Conservation (phyloP, 139 green algal species). For the Dunaliella sp. region DNA sequence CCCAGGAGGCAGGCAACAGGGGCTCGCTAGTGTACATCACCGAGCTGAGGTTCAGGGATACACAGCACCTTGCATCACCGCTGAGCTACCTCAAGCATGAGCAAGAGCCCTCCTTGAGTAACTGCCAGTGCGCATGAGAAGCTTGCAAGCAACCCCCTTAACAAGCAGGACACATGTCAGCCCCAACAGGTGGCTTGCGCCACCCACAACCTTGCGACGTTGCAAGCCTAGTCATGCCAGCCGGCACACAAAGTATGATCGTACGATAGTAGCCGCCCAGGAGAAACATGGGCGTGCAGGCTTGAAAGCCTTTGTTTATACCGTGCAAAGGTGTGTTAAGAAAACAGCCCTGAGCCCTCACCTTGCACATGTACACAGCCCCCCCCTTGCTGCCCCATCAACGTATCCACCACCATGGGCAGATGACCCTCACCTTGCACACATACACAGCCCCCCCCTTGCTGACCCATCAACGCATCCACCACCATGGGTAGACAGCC, state of each 20-base stretch:
- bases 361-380: too few species aligned
- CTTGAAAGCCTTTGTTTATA: background rate
- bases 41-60: too few species aligned
- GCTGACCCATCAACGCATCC: conserved; percentile 32
- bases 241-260: background rate
- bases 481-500: conserved; percentile 48
- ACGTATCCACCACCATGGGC: background rate
- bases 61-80: too few species aligned
- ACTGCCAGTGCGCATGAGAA: too few species aligned
- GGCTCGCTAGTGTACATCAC: too few species aligned
- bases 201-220: background rate
- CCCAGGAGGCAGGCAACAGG: background rate
- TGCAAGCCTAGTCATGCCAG: background rate
- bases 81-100: too few species aligned
- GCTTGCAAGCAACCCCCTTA: too few species aligned
- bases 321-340: background rate
- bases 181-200: too few species aligned
- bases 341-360: too few species aligned
- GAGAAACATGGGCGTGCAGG: background rate
- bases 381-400: background rate
- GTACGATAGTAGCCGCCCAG: too few species aligned
- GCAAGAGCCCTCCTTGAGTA: background rate
- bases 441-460: background rate
- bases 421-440: background rate
- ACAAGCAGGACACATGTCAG: too few species aligned